Conservation (phyloP, 371 early-diverging fungal species). For the Rhizomucor miehei region DNA sequence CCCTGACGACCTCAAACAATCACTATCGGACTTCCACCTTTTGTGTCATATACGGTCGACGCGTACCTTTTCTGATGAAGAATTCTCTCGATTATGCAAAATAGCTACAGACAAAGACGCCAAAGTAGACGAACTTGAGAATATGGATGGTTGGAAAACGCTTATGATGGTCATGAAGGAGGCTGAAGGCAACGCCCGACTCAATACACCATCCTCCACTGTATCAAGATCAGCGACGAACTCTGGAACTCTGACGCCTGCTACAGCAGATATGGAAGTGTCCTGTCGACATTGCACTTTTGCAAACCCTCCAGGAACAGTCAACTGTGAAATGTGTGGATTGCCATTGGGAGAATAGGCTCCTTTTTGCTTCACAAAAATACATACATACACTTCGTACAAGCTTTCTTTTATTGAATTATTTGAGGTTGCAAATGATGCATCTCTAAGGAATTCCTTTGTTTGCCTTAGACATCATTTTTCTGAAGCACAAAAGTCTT, state of each 20-base stretch:
- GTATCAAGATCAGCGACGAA: conserved; percentile 17
- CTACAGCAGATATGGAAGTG: conserved; percentile 49
- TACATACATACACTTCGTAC: no score
- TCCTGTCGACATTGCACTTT: conserved; percentile 94
- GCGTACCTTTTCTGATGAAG: conserved; percentile 48
- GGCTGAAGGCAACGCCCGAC: conserved; percentile 22
- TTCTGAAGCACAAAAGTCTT: no score
- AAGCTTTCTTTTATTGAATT: no score
- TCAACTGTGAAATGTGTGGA: conserved; percentile 94
- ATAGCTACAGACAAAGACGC: conserved; percentile 47
- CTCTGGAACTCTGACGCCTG: conserved; percentile 25
- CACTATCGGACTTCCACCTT: conserved; percentile 82
- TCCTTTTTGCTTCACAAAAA: background rate
- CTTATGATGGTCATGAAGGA: conserved; percentile 65
- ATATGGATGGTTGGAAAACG: conserved; percentile 78
- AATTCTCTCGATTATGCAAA: conserved; percentile 55
- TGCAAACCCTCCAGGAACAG: conserved; percentile 63
- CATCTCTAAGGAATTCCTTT: no score
- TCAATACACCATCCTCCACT: conserved; percentile 15
- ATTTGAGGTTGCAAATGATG: no score
- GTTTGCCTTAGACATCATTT: no score
- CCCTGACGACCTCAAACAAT: conserved; percentile 32
- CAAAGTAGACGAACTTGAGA: conserved; percentile 41
- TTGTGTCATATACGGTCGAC: conserved; percentile 64
- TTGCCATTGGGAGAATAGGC: conserved; percentile 60